Conservation (phyloP, 1,284 basidiomycete species). For the Malassezia obtusa region DNA sequence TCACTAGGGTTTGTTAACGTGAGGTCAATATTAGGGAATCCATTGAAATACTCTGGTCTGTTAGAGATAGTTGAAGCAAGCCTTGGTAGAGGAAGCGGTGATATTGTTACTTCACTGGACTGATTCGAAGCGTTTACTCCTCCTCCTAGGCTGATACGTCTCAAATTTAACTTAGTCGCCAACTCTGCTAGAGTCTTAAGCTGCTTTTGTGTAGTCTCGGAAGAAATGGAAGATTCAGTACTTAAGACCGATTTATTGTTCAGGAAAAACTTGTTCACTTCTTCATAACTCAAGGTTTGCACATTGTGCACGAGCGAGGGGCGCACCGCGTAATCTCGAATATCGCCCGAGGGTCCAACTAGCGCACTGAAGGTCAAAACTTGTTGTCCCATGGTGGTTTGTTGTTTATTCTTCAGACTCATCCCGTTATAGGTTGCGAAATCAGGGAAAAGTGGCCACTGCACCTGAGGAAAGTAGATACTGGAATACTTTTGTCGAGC, state of each 20-base stretch:
- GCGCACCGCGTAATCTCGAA: constrained; percentile 63
- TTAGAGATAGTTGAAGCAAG: background rate
- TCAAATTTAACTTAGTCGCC: background rate
- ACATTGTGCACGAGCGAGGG: constrained; percentile 66
- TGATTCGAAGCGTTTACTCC: constrained; percentile 6
- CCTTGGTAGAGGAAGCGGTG: constrained; percentile 4
- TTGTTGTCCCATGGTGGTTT: background rate
- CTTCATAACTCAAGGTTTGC: constrained; percentile 60
- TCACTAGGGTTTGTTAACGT: background rate
- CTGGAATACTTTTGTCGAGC: constrained; percentile 26
- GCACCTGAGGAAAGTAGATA: constrained; percentile 34
- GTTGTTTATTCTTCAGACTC: constrained; percentile 2
- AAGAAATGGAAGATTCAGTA: background rate
- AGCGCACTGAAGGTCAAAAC: constrained; percentile 75
- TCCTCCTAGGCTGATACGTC: constrained; percentile 3
- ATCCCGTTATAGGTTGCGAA: constrained; percentile 24
- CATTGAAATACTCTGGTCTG: constrained; percentile 24
- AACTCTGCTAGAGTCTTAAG: background rate
- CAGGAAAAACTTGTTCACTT: constrained; percentile 51
- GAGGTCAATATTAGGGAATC: constrained; percentile 24
- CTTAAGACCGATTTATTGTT: background rate
- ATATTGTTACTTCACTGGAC: background rate
- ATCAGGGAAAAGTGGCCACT: constrained; percentile 53
- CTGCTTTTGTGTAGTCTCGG: background rate
- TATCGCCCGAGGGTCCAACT: constrained; percentile 55